Evolutionary conservation across 2,329 filamentous ascomycete genomes (phyloP).

Genomic region (Botrytis galanthina): DNA sequence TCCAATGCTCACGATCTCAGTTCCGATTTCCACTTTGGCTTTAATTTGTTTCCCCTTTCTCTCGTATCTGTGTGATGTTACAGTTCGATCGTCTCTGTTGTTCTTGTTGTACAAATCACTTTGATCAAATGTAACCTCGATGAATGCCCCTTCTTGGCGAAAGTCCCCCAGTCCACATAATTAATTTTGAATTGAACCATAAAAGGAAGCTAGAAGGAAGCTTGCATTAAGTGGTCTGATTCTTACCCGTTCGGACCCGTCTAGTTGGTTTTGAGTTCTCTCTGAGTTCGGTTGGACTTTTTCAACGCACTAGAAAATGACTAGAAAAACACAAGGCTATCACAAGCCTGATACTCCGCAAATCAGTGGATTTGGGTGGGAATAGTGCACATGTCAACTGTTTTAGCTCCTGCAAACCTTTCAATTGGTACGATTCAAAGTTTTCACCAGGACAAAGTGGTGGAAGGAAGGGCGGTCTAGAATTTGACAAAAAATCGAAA

Average conservation of each 20-base stretch:
- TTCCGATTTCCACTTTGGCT: neutral
- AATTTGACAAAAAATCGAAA: neutral
- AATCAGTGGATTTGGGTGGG: neutral
- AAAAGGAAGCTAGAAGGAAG: neutral
- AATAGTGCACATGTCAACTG: neutral
- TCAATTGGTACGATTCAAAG: neutral
- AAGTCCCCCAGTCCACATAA: neutral
- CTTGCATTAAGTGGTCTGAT: neutral
- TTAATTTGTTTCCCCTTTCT: neutral
- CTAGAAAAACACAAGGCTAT: neutral
- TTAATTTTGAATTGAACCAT: neutral
- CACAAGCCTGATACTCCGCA: neutral
- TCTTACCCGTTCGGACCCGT: neutral
- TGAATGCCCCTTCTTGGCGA: constrained; percentile 5
- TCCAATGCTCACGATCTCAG: neutral
- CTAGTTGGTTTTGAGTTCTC: neutral
- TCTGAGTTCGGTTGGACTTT: neutral
- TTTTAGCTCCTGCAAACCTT: neutral
- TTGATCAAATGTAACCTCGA: neutral
- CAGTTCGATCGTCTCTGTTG: neutral
- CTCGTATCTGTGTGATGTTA: neutral
- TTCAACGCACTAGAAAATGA: neutral
- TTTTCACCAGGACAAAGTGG: neutral
- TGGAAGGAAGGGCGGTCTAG: neutral
- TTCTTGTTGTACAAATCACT: neutral